phyloP scores from a whole-genome alignment of 75 land plant species.

The Selaginella moellendorffii region DNA sequence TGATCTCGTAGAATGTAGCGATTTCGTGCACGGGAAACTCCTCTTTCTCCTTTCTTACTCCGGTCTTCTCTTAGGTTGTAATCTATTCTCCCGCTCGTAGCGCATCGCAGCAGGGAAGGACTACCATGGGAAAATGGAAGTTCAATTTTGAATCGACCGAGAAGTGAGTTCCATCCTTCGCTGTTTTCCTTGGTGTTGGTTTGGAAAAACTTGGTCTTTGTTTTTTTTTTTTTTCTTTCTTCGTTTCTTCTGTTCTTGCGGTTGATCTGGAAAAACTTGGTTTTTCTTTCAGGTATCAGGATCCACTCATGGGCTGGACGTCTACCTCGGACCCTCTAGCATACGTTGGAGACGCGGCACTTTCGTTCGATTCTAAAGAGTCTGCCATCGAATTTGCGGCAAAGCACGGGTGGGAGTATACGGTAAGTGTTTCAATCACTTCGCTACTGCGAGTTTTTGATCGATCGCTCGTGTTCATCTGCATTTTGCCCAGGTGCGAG shows the following conservation, averaged over 20 bases:
- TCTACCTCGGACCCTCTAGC: slow-evolving; percentile 95
- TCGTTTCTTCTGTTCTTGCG: not conserved
- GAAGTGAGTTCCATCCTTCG: slow-evolving; percentile 37
- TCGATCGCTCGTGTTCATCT: too few relatives aligned
- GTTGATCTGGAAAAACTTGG: not conserved
- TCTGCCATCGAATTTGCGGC: slow-evolving; percentile 71
- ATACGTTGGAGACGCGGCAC: slow-evolving; percentile 65
- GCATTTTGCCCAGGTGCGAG: slow-evolving; percentile 57
- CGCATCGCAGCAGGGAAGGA: slow-evolving; percentile 77
- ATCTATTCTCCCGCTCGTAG: slow-evolving; percentile 70
- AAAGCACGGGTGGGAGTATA: slow-evolving; percentile 81
- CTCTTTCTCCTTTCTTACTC: not conserved
- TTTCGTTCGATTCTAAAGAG: slow-evolving; percentile 70
- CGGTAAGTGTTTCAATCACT: slow-evolving; percentile 18
- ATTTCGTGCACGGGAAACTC: too few relatives aligned
- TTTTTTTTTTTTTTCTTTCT: not conserved
- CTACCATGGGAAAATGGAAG: slow-evolving; percentile 63
- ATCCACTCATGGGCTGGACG: slow-evolving; percentile 99
- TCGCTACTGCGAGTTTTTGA: too few relatives aligned
- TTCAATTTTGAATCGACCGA: slow-evolving; percentile 82
- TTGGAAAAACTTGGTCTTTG: not conserved
- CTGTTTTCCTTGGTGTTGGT: not conserved
- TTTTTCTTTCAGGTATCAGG: slow-evolving; percentile 58
- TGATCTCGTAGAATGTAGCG: not conserved
- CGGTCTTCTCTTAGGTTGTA: slow-evolving; percentile 43